phyloP scores from a whole-genome alignment of 2,329 filamentous ascomycete genomes.

The Trichocomaceae sp. region DNA sequence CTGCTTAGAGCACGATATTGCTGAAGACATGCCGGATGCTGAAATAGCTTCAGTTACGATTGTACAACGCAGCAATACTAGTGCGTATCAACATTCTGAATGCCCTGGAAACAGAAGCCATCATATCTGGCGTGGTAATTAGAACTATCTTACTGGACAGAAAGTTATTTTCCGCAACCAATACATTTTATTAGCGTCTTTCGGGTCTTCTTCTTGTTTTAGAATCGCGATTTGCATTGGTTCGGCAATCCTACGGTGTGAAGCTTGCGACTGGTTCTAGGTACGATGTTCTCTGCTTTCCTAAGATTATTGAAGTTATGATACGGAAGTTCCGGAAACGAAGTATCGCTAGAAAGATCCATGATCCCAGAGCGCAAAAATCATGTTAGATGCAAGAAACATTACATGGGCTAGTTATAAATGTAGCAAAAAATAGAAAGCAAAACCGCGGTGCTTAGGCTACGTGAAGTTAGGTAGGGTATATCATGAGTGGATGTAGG shows the following conservation, averaged over 20 bases:
- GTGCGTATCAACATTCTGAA: constrained; percentile 15
- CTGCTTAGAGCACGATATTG: constrained; percentile 37
- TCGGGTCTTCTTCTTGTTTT: not conserved
- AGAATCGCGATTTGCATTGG: not conserved
- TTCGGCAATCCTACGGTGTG: too few relatives aligned
- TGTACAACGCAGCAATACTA: constrained; percentile 41
- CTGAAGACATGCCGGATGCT: constrained; percentile 42
- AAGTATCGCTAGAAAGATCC: not conserved
- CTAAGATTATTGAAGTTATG: not conserved
- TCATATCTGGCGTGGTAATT: not conserved
- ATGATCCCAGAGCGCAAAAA: not conserved
- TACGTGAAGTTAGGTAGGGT: not conserved
- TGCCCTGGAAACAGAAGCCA: not conserved
- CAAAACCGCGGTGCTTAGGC: not conserved
- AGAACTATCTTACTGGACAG: constrained; percentile 15
- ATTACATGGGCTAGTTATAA: not conserved
- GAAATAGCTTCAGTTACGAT: constrained; percentile 41
- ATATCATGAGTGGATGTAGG: not conserved
- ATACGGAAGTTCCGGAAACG: not conserved
- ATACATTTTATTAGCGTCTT: not conserved
- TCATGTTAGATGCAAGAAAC: not conserved
- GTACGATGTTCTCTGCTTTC: too few relatives aligned
- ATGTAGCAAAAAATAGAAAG: not conserved
- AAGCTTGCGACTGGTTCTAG: not conserved
- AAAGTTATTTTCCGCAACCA: constrained; percentile 12